Percentiles rank a stretch among this genome's conserved stretches.
Conservation (phyloP, 331 rosid species). For the Ulmus americana region DNA sequence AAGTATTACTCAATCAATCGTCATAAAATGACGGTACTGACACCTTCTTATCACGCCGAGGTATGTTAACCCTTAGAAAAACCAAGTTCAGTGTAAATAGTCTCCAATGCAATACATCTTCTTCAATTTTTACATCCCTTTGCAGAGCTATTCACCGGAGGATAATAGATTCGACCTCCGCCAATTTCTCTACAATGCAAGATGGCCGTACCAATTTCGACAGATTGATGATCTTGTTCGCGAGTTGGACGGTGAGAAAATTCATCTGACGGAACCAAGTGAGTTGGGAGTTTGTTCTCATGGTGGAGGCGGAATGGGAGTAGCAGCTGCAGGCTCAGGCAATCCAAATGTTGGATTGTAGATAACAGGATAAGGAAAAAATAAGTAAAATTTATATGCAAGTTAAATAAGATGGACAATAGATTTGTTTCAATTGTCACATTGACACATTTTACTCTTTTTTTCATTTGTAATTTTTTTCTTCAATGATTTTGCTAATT, state of each 20-base stretch:
- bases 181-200: conserved; percentile 69
- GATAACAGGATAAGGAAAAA: not conserved
- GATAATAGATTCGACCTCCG: conserved; percentile 84
- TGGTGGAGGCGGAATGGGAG: conserved; percentile 82
- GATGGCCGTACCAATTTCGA: conserved; percentile 87
- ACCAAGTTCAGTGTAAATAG: not conserved
- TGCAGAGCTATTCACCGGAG: conserved; percentile 90
- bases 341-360: conserved; percentile 78
- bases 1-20: conserved; percentile 85
- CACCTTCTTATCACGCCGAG: conserved; percentile 97
- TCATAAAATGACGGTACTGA: conserved; percentile 84
- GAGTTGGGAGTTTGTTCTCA: conserved; percentile 31
- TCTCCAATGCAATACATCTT: not conserved
- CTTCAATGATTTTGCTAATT: no score
- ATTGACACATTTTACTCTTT: no score
- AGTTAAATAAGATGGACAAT: no score
- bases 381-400: not conserved
- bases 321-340: conserved; percentile 87
- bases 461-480: no score
- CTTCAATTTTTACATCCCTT: not conserved
- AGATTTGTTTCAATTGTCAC: no score
- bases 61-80: conserved; percentile 25
- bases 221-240: conserved; percentile 72
- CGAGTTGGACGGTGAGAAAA: conserved; percentile 47
- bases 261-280: conserved; percentile 32